Evolutionary conservation across 352 stramenopile genomes (phyloP).

Genomic region (Hyaloperonospora arabidopsidis): DNA sequence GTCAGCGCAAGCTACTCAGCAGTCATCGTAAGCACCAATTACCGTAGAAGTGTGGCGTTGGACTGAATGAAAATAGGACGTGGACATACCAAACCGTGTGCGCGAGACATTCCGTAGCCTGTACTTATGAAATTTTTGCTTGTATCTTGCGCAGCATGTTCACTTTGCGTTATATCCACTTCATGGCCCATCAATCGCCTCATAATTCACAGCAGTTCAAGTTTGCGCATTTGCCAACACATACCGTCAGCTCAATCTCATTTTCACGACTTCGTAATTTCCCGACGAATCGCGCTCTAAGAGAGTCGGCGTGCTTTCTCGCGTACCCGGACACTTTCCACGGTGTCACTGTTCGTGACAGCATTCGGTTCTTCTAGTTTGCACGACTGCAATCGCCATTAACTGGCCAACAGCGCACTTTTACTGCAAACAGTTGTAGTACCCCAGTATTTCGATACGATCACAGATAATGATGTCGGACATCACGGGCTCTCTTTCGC

Average conservation of each 20-base stretch:
- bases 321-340: no score
- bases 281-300: no score
- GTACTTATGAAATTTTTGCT: no score
- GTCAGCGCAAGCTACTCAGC: conserved; percentile 14
- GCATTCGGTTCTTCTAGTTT: no score
- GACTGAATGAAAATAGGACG: conserved; percentile 16
- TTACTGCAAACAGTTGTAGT: conserved; percentile 34
- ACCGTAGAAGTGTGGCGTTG: conserved; percentile 12
- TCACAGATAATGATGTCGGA: conserved; percentile 62
- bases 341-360: no score
- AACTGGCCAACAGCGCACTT: conserved; percentile 41
- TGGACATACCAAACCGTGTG: conserved; percentile 10
- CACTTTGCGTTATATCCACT: conserved; percentile 25
- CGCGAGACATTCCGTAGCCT: not conserved
- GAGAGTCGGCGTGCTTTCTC: no score
- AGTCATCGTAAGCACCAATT: conserved; percentile 23
- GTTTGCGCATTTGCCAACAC: no score
- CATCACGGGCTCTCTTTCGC: conserved; percentile 44
- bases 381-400: conserved; percentile 60
- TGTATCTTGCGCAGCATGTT: no score
- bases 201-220: no score
- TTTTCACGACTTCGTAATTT: no score
- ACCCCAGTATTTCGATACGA: conserved; percentile 30
- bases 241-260: no score
- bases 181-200: conserved; percentile 52